Evolutionary conservation across 73 alveolate genomes (phyloP).

Genomic region (Paramecium caudatum): DNA sequence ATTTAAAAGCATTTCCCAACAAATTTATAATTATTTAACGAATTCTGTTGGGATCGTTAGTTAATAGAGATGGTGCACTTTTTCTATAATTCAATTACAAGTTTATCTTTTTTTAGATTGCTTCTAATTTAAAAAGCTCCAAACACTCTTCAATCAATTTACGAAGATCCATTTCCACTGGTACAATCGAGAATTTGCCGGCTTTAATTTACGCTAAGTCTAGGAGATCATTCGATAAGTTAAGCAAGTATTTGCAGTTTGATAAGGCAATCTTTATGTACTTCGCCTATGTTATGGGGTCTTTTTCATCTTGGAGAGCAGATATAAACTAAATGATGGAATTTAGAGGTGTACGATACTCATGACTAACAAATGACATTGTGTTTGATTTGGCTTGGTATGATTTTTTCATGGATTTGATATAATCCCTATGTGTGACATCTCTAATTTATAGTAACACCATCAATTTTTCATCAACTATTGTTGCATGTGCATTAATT

Average conservation of each 20-base stretch:
- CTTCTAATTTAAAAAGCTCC: slow-evolving; percentile 62
- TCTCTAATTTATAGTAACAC: slow-evolving; percentile 47
- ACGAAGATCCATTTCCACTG: neutral
- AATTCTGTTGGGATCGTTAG: slow-evolving; percentile 61
- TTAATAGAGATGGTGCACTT: slow-evolving; percentile 5
- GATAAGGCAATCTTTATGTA: slow-evolving; percentile 44
- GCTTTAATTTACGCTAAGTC: slow-evolving; percentile 70
- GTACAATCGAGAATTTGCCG: slow-evolving; percentile 60
- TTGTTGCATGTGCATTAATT: neutral
- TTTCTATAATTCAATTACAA: neutral
- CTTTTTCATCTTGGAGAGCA: slow-evolving; percentile 62
- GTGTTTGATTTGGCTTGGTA: slow-evolving; percentile 26
- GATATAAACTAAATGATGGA: slow-evolving; percentile 55
- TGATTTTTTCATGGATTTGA: slow-evolving; percentile 7
- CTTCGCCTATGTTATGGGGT: neutral
- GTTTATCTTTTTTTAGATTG: slow-evolving; percentile 30
- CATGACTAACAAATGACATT: slow-evolving; percentile 71
- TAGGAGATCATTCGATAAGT: slow-evolving; percentile 65
- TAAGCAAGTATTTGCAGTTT: slow-evolving; percentile 23
- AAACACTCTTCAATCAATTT: slow-evolving; percentile 64
- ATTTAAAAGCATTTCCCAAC: slow-evolving; percentile 72
- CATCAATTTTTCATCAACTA: slow-evolving; percentile 37
- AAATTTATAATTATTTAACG: slow-evolving; percentile 64
- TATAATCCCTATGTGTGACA: slow-evolving; percentile 68
- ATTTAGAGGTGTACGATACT: slow-evolving; percentile 70